These are phyloP conservation scores for Phycomyces blakesleeanus DNA, from an alignment of 192 early-diverging fungal species.

Conservation along the genomic window DNA sequence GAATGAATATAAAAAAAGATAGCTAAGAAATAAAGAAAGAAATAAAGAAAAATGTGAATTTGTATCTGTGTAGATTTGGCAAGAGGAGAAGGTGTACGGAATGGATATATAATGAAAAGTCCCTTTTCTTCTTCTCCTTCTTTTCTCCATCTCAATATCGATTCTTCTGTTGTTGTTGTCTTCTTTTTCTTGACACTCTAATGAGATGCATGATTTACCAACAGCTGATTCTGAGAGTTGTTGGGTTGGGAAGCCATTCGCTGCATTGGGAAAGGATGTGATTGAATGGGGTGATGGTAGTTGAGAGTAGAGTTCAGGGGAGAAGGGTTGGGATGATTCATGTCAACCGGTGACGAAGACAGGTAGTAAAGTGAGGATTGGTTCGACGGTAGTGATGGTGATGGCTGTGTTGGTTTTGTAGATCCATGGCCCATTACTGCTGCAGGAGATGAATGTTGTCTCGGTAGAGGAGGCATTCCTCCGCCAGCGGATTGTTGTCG, in stretches of 20 bases:
- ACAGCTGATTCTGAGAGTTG: not conserved
- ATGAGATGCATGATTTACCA: too few relatives aligned
- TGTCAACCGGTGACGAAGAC: not conserved
- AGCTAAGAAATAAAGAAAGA: too few relatives aligned
- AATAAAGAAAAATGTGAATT: too few relatives aligned
- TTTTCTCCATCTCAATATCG: too few relatives aligned
- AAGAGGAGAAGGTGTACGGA: too few relatives aligned
- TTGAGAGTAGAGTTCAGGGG: not conserved
- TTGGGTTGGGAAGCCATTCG: not conserved
- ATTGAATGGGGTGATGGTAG: not conserved
- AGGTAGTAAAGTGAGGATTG: not conserved
- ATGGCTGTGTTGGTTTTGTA: not conserved
- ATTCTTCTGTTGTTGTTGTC: too few relatives aligned
- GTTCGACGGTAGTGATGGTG: not conserved
- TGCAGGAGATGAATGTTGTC: slow-evolving; percentile 21
- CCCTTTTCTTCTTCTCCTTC: too few relatives aligned
- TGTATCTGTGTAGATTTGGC: too few relatives aligned
- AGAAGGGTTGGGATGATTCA: not conserved
- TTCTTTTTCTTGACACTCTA: too few relatives aligned
- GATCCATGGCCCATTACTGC: slow-evolving; percentile 3
- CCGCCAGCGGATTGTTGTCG: slow-evolving; percentile 34
- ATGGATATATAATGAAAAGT: too few relatives aligned
- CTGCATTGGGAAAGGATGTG: not conserved
- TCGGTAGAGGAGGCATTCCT: slow-evolving; percentile 14
- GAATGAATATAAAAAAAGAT: too few relatives aligned